Evolutionary conservation across 192 early-diverging fungal genomes (phyloP).

Genomic region (Pilaira anomala): DNA sequence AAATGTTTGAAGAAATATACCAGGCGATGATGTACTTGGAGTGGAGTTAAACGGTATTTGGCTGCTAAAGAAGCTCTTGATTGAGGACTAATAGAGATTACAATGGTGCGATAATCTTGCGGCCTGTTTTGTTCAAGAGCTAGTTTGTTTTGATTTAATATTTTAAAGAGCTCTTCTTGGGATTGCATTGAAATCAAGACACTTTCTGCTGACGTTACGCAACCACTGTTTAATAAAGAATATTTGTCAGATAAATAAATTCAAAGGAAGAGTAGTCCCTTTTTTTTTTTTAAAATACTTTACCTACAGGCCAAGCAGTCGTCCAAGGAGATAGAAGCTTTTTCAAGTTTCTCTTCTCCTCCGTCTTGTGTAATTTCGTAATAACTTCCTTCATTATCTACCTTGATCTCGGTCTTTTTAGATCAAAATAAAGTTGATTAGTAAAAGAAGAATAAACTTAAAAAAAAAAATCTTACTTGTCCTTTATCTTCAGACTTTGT

Average conservation of each 20-base stretch:
- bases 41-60: conserved; percentile 71
- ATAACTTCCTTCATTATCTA: conserved; percentile 75
- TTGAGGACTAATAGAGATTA: conserved; percentile 91
- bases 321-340: conserved; percentile 85
- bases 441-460: conserved; percentile 6
- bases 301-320: conserved; percentile 98
- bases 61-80: conserved; percentile 84
- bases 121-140: conserved; percentile 30
- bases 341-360: conserved; percentile 75
- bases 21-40: conserved; percentile 58
- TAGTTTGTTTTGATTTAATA: conserved; percentile 57
- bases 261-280: not conserved
- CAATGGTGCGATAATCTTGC: conserved; percentile 53
- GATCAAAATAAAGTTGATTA: conserved; percentile 1
- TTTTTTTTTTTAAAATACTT: too few species aligned
- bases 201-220: conserved; percentile 96
- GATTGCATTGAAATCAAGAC: conserved; percentile 91
- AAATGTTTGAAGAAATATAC: conserved; percentile 68
- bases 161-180: conserved; percentile 79
- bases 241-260: not conserved
- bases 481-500: conserved; percentile 52
- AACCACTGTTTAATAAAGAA: conserved; percentile 71
- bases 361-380: conserved; percentile 92
- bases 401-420: conserved; percentile 61
- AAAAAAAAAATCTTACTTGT: conserved; percentile 31